A percentile compares a stretch with the other conserved stretches of the same genome.
These are phyloP conservation scores for Clitopilus passeckerianus DNA, from an alignment of 768 basidiomycete genomes.

Conservation along the genomic window DNA sequence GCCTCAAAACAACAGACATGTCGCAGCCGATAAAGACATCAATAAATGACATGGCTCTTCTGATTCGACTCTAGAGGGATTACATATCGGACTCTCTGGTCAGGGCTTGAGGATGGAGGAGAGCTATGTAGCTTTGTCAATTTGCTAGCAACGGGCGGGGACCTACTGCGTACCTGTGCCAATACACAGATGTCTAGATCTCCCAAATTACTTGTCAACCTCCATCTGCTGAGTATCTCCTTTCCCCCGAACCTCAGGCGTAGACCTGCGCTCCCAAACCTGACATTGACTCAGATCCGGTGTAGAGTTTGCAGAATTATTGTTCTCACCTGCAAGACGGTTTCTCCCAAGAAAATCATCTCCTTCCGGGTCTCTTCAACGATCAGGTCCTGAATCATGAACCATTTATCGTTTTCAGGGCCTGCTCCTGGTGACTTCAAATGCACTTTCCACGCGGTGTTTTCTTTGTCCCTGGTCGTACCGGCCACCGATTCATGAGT, in stretches of 20 bases:
- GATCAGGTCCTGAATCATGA: slow-evolving; percentile 92
- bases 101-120: too few relatives aligned
- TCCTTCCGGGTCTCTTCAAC: slow-evolving; percentile 96
- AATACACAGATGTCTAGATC: not conserved
- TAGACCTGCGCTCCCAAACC: slow-evolving; percentile 57
- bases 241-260: slow-evolving; percentile 18
- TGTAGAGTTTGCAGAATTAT: slow-evolving; percentile 7
- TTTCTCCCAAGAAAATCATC: slow-evolving; percentile 97
- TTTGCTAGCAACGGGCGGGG: not conserved
- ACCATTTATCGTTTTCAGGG: slow-evolving; percentile 89
- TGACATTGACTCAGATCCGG: slow-evolving; percentile 28
- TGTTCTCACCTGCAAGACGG: slow-evolving; percentile 78
- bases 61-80: too few relatives aligned
- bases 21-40: too few relatives aligned
- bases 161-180: not conserved
- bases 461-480: slow-evolving; percentile 90
- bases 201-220: slow-evolving; percentile 20
- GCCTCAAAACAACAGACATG: too few relatives aligned
- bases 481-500: slow-evolving; percentile 93
- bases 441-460: slow-evolving; percentile 91
- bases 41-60: too few relatives aligned
- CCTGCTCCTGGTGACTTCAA: slow-evolving; percentile 71
- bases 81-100: too few relatives aligned
- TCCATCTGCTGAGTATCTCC: slow-evolving; percentile 21
- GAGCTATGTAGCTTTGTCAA: not conserved